Percentiles rank a stretch among this genome's conserved stretches.
Conservation (phyloP, 192 early-diverging fungal genomes). For the Linnemannia schmuckeri region DNA sequence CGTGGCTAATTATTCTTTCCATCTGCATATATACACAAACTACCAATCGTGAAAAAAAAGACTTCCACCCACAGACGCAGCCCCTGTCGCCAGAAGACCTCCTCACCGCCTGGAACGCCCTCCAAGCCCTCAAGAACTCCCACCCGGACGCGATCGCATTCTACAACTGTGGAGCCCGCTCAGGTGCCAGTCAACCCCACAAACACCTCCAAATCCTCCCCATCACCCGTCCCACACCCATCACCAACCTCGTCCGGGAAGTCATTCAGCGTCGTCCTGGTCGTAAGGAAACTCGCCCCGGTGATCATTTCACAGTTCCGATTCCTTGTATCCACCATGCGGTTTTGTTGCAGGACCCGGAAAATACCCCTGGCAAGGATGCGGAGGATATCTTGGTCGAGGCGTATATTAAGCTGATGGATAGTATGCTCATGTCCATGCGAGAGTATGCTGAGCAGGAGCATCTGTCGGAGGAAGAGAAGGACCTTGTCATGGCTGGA, state of each 20-base stretch:
- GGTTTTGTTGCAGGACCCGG: conserved; percentile 46
- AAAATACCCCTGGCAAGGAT: conserved; percentile 8
- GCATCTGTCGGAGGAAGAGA: conserved; percentile 18
- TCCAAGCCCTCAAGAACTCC: conserved; percentile 37
- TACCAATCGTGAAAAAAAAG: conserved; percentile 26
- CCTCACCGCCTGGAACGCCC: conserved; percentile 51
- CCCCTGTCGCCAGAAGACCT: conserved; percentile 64
- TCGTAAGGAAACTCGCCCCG: conserved; percentile 41
- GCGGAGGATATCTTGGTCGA: conserved; percentile 61
- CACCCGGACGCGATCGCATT: conserved; percentile 56
- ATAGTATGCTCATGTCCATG: conserved; percentile 63
- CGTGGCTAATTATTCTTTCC: not conserved
- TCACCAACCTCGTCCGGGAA: conserved; percentile 52
- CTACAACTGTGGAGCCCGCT: conserved; percentile 69
- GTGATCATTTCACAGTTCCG: conserved; percentile 62
- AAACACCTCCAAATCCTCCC: conserved; percentile 73
- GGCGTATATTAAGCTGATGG: conserved; percentile 63
- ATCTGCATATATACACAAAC: not conserved
- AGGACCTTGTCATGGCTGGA: not conserved
- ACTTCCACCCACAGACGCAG: conserved; percentile 64
- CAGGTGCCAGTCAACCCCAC: conserved; percentile 71
- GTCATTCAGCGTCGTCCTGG: conserved; percentile 55
- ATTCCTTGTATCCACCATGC: conserved; percentile 61
- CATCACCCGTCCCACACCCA: conserved; percentile 56
- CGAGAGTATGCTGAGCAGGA: conserved; percentile 53